phyloP scores from a whole-genome alignment of 805 yeast genomes.

The Kazachstania taianensis region DNA sequence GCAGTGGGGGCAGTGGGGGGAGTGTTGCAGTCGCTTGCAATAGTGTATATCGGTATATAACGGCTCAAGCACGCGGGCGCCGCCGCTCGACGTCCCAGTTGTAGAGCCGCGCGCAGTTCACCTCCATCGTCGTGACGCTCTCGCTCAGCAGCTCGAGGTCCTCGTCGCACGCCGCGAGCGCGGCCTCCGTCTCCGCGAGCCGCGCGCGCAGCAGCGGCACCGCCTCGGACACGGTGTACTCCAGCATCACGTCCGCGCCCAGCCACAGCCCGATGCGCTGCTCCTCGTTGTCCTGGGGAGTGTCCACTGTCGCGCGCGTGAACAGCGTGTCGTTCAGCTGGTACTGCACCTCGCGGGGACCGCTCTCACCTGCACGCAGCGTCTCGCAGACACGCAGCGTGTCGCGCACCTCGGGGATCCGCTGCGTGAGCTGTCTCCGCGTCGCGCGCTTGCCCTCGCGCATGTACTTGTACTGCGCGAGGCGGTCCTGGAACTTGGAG shows the following conservation, averaged over 20 bases:
- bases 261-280: conserved; percentile 76
- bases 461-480: conserved; percentile 88
- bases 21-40: too few species aligned
- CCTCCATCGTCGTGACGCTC: conserved; percentile 95
- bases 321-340: conserved; percentile 89
- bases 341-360: conserved; percentile 60
- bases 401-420: conserved; percentile 87
- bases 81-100: conserved; percentile 75
- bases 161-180: conserved; percentile 55
- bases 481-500: conserved; percentile 70
- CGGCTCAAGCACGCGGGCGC: neutral
- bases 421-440: conserved; percentile 30
- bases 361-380: conserved; percentile 30
- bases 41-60: conserved; percentile 3
- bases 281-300: conserved; percentile 34
- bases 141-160: conserved; percentile 85
- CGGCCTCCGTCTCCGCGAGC: conserved; percentile 50
- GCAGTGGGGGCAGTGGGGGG: neutral
- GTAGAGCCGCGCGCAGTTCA: conserved; percentile 85
- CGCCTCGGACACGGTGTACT: conserved; percentile 87
- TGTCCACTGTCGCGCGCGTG: conserved; percentile 67
- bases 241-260: conserved; percentile 98
- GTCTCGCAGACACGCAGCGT: conserved; percentile 65
- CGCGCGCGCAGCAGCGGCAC: conserved; percentile 53
- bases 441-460: conserved; percentile 33